Base-by-base conservation (phyloP, 2,329 filamentous ascomycete species). In the Scedosporium apiospermum region DNA sequence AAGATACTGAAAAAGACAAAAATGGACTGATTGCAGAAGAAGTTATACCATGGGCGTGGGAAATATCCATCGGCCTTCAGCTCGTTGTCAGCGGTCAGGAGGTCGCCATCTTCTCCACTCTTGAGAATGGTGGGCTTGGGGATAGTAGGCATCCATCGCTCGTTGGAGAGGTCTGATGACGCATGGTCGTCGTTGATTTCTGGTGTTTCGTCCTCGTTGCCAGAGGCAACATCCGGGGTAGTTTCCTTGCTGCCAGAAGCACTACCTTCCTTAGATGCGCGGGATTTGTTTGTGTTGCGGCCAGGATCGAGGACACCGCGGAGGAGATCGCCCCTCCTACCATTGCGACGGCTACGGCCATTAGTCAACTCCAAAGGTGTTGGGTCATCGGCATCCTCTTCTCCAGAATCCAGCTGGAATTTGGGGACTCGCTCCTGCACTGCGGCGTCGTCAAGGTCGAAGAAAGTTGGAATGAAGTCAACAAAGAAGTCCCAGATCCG, bases 1-100 rank as follows among this genome's bases (percentile, higher is more conserved):
- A 99, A 95, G 65, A 96, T 88, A 68, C 89, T 90, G 78, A 99
- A 89, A 80, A 99, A 98, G 75, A 95, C 93, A 72, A 92, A 96
- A 64, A 99, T 88, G 3, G 89, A 91, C 69, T 91, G 85, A 73
- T 97, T 98, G 72, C 88, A 88, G 77, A 96, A 99, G 72, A 98
- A 86, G 71, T 93, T 93, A 78, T 91, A 96, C 75, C 85, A 87
- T 10, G 87, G 86, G 57, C 93, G 89, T 67, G 83, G 82, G 75
- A 95, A 96, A 63, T 90, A 87, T 60, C 92, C 89, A 65, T 96
- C 91, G 65, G 76, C 89, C 79, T 82, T 93, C 69, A 83, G 84
- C 75, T 81, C 86, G 70, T 81, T 84, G 67, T 83, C 85, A 46
- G 78, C 82, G 70, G 80, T 84, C 73, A 77, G 80, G 71, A 77